Conservation (phyloP, 148 eudicot genomes). For the Nepenthes mirabilis region DNA sequence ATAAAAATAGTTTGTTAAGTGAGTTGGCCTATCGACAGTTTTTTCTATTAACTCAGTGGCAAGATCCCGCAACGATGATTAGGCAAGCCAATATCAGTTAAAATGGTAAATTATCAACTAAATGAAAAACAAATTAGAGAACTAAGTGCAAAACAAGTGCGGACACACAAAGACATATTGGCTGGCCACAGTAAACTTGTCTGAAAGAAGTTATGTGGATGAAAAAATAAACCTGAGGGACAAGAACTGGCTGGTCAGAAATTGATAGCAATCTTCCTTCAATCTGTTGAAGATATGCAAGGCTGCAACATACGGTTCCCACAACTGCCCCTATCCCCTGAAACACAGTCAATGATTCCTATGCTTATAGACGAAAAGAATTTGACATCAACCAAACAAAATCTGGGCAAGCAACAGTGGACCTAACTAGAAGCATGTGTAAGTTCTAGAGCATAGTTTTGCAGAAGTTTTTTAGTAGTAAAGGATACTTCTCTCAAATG, state of each 20-base stretch:
- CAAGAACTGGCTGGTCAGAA: conserved; percentile 28
- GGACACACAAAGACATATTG: neutral
- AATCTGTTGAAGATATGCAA: conserved; percentile 28
- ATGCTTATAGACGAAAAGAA: neutral
- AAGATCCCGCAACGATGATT: conserved; percentile 19
- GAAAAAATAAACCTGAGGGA: conserved; percentile 17
- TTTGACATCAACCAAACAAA: no score
- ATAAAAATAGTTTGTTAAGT: conserved; percentile 28
- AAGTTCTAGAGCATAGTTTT: no score
- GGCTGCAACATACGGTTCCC: conserved; percentile 24
- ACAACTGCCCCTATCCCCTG: conserved; percentile 27
- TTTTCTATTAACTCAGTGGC: conserved; percentile 19
- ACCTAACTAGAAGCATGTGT: no score
- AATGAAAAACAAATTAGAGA: neutral
- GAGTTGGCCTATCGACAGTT: conserved; percentile 23
- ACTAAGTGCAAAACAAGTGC: neutral
- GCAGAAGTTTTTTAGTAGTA: no score
- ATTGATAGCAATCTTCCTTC: conserved; percentile 31
- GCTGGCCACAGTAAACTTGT: neutral
- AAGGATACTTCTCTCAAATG: no score
- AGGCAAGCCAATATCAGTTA: neutral
- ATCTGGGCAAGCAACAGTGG: no score
- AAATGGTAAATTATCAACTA: neutral
- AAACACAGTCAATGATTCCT: neutral
- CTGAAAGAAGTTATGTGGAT: neutral